These are phyloP conservation scores for Boechera retrofracta DNA, from an alignment of 345 rosid genomes.

Conservation along the genomic window DNA sequence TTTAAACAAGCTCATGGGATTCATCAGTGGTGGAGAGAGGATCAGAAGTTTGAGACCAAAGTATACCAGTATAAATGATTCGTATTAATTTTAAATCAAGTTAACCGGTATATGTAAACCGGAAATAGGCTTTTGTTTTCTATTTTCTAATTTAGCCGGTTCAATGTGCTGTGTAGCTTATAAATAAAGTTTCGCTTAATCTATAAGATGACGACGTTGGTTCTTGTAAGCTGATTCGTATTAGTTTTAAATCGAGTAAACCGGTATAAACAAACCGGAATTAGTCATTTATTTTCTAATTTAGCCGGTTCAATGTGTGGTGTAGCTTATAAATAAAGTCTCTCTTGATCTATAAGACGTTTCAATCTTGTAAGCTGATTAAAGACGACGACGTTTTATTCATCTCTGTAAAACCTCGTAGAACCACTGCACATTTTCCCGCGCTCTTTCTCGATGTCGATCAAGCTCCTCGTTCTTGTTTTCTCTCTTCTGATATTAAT, in stretches of 20 bases:
- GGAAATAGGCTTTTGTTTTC: slow-evolving; percentile 3
- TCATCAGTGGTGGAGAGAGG: slow-evolving; percentile 92
- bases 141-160: slow-evolving; percentile 14
- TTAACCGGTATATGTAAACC: slow-evolving; percentile 3
- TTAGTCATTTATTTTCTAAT: neutral
- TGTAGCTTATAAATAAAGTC: neutral
- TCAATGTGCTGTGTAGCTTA: neutral
- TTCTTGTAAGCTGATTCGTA: too few species aligned
- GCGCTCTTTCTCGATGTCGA: slow-evolving; percentile 47
- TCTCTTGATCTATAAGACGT: too few species aligned
- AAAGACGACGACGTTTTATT: slow-evolving; percentile 30
- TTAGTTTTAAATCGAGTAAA: neutral
- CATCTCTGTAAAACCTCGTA: neutral
- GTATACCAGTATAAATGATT: slow-evolving; percentile 56
- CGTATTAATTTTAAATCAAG: neutral
- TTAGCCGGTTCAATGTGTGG: slow-evolving; percentile 21
- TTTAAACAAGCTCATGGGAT: slow-evolving; percentile 86
- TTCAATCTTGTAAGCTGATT: neutral
- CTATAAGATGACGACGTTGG: too few species aligned
- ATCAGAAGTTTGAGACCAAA: slow-evolving; percentile 57
- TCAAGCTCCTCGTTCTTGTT: slow-evolving; percentile 45
- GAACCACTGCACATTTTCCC: slow-evolving; percentile 41
- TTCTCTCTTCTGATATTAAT: slow-evolving; percentile 45
- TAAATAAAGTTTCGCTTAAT: too few species aligned
- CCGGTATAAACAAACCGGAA: slow-evolving; percentile 8